A percentile compares a stretch with the other conserved stretches of the same genome.
phyloP scores from a whole-genome alignment of 306 rosid genomes.

The Psophocarpus tetragonolobus region DNA sequence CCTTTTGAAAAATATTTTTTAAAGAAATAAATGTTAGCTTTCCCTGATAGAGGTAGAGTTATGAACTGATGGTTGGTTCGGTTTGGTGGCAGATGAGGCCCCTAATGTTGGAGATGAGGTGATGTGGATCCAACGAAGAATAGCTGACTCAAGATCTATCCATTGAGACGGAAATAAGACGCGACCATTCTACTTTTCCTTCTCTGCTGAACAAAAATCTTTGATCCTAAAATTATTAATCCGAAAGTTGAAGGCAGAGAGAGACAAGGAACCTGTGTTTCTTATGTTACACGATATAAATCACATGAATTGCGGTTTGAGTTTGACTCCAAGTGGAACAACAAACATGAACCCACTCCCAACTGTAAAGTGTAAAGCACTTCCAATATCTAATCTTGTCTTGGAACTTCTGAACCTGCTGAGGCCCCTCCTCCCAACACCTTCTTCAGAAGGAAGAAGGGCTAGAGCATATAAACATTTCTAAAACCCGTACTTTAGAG shows the following conservation, averaged over 20 bases:
- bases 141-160: not conserved
- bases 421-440: not conserved
- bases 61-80: not conserved
- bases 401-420: not conserved
- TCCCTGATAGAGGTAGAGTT: not conserved
- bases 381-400: not conserved
- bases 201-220: not conserved
- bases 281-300: conserved; percentile 14
- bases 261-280: conserved; percentile 17
- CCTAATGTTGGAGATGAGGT: not conserved
- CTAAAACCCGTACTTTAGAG: not conserved
- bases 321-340: not conserved
- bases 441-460: not conserved
- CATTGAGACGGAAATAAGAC: not conserved
- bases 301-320: conserved; percentile 35
- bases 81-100: not conserved
- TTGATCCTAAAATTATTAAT: conserved; percentile 4
- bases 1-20: too few species aligned
- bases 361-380: conserved; percentile 10
- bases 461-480: not conserved
- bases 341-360: not conserved
- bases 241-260: not conserved
- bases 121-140: not conserved
- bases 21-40: not conserved
- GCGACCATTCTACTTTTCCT: not conserved